These are phyloP conservation scores for Chlorella ohadii DNA, from an alignment of 139 green algal genomes.

Conservation along the genomic window DNA sequence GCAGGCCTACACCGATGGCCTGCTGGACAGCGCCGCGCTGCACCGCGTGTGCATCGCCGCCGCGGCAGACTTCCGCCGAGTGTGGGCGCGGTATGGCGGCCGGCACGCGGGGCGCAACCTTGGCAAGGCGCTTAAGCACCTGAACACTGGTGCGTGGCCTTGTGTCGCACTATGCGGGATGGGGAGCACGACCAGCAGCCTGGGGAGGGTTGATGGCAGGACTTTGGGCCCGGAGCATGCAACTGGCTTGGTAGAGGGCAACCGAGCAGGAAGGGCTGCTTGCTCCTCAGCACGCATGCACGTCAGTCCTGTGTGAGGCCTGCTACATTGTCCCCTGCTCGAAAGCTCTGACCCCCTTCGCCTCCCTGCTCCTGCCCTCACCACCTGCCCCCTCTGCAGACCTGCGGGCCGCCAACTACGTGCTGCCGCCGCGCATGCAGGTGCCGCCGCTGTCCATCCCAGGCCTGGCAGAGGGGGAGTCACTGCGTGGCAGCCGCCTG, in stretches of 20 bases:
- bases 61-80: slow-evolving; percentile 34
- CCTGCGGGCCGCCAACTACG: slow-evolving; percentile 49
- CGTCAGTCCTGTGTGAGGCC: too few relatives aligned
- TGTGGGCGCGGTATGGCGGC: slow-evolving; percentile 38
- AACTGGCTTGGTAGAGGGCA: too few relatives aligned
- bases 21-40: slow-evolving; percentile 50
- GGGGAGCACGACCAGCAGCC: background rate
- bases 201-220: too few relatives aligned
- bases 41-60: slow-evolving; percentile 42
- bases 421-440: slow-evolving; percentile 46
- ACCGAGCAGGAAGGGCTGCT: too few relatives aligned
- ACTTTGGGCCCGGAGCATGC: too few relatives aligned
- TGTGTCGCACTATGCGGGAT: too few relatives aligned
- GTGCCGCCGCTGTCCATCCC: slow-evolving; percentile 23
- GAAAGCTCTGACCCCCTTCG: too few relatives aligned
- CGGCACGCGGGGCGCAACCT: slow-evolving; percentile 45
- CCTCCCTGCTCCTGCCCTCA: background rate
- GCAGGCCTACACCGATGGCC: slow-evolving; percentile 47
- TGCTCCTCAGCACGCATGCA: too few relatives aligned
- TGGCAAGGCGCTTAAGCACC: slow-evolving; percentile 37
- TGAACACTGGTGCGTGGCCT: slow-evolving; percentile 34
- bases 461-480: background rate
- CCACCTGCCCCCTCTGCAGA: slow-evolving; percentile 22
- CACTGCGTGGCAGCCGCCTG: slow-evolving; percentile 12
- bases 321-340: too few relatives aligned